Percentiles rank a stretch among this genome's conserved stretches.
These are phyloP conservation scores for Aegilops speltoides DNA, from an alignment of 176 grass and related monocot species.

Conservation along the genomic window DNA sequence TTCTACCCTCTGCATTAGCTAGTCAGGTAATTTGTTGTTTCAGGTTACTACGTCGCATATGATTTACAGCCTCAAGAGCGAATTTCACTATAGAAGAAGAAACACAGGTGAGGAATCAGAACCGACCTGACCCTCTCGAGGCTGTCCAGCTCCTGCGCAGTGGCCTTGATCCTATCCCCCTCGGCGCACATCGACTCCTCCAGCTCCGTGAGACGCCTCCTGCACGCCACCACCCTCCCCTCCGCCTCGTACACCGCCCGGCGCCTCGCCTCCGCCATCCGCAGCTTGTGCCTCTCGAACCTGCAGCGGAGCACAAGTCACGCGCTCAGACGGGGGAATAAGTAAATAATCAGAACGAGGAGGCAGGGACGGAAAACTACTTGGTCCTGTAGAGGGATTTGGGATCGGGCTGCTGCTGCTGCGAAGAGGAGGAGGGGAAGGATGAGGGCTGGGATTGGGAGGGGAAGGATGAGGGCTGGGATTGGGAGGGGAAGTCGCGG, in stretches of 20 bases:
- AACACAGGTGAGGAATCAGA: not conserved
- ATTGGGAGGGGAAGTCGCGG: constrained; percentile 66
- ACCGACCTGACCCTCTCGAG: constrained; percentile 64
- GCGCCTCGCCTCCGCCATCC: constrained; percentile 44
- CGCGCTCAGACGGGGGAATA: not conserved
- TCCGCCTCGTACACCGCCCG: constrained; percentile 59
- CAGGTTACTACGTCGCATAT: not conserved
- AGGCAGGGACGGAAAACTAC: constrained; percentile 7
- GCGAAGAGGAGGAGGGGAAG: not conserved
- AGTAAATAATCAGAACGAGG: not conserved
- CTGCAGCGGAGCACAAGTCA: constrained; percentile 28
- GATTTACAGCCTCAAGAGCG: not conserved
- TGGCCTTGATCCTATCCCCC: constrained; percentile 52
- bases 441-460: constrained; percentile 34
- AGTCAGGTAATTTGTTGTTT: not conserved
- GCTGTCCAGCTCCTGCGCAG: constrained; percentile 51
- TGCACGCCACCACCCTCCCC: constrained; percentile 46
- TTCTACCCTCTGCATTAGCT: not conserved
- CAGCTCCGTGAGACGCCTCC: constrained; percentile 55
- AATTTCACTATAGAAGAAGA: not conserved
- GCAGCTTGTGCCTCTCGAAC: constrained; percentile 80
- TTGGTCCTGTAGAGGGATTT: constrained; percentile 80
- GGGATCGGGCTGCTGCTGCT: constrained; percentile 32
- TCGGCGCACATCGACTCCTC: constrained; percentile 41
- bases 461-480: constrained; percentile 49